Evolutionary conservation across 2,329 filamentous ascomycete genomes (phyloP).

Genomic region (Paecilomyces fulvus): DNA sequence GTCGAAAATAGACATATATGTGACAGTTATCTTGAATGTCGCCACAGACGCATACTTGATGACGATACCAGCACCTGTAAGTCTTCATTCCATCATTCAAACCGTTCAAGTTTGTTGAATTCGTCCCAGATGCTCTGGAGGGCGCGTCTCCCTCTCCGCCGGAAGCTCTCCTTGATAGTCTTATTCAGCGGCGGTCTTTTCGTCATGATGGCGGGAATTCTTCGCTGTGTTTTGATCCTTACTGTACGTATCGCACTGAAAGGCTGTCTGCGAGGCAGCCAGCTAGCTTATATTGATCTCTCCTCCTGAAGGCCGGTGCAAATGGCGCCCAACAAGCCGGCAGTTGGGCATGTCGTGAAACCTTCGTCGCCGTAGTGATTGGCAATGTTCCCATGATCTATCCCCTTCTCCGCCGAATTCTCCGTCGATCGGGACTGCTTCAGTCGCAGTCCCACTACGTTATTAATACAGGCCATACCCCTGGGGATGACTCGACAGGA

Average conservation of each 20-base stretch:
- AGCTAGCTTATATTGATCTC: neutral
- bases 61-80: slow-evolving; percentile 37
- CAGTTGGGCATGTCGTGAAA: slow-evolving; percentile 38
- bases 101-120: neutral
- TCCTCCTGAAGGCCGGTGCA: slow-evolving; percentile 19
- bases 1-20: slow-evolving; percentile 43
- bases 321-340: slow-evolving; percentile 34
- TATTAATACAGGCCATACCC: slow-evolving; percentile 16
- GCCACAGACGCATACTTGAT: slow-evolving; percentile 53
- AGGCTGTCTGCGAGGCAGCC: neutral
- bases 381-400: slow-evolving; percentile 38
- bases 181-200: slow-evolving; percentile 50
- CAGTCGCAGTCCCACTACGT: slow-evolving; percentile 11
- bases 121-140: slow-evolving; percentile 43
- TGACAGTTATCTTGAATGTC: slow-evolving; percentile 46
- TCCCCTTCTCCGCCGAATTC: slow-evolving; percentile 21
- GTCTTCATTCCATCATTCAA: slow-evolving; percentile 15
- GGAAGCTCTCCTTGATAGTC: slow-evolving; percentile 46
- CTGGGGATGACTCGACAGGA: slow-evolving; percentile 4
- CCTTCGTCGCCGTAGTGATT: slow-evolving; percentile 39
- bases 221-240: slow-evolving; percentile 47
- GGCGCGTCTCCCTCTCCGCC: slow-evolving; percentile 41
- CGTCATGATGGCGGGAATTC: slow-evolving; percentile 46
- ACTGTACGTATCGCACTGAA: slow-evolving; percentile 18
- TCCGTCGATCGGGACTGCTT: slow-evolving; percentile 18